These are phyloP conservation scores for Trametopsis cervina DNA, from an alignment of 768 basidiomycete genomes.

Conservation along the genomic window DNA sequence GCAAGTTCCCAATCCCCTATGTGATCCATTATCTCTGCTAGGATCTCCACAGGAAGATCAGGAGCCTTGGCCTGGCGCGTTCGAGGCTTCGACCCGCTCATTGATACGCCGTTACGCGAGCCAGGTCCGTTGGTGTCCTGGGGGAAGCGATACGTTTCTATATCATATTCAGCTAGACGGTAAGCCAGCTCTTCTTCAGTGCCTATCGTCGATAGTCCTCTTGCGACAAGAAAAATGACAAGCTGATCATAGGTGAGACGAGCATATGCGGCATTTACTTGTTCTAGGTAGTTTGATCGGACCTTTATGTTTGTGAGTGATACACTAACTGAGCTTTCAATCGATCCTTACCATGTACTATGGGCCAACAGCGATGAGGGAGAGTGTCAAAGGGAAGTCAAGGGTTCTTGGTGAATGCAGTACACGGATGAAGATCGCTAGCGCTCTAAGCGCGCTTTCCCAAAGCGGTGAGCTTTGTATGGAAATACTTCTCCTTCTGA, in stretches of 20 bases:
- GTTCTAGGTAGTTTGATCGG: constrained; percentile 21
- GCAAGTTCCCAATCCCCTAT: constrained; percentile 82
- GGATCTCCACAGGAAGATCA: constrained; percentile 69
- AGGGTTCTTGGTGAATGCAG: not conserved
- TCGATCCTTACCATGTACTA: constrained; percentile 5
- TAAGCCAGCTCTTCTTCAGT: constrained; percentile 58
- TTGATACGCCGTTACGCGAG: constrained; percentile 3
- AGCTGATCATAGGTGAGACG: constrained; percentile 63
- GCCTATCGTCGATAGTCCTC: constrained; percentile 62
- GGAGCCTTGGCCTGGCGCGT: constrained; percentile 30
- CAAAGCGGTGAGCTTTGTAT: constrained; percentile 2
- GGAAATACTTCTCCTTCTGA: constrained; percentile 2
- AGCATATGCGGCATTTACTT: constrained; percentile 64
- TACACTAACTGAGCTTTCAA: not conserved
- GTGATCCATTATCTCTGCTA: constrained; percentile 72
- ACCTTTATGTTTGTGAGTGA: constrained; percentile 11
- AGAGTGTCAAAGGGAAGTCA: not conserved
- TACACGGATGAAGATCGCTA: not conserved
- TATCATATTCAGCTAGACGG: constrained; percentile 68
- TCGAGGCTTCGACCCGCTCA: constrained; percentile 15
- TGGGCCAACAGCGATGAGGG: too few relatives aligned
- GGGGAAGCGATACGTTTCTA: constrained; percentile 64
- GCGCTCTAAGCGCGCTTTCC: not conserved
- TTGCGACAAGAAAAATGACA: constrained; percentile 66
- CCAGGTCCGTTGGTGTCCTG: constrained; percentile 19